Evolutionary conservation across 2,329 filamentous ascomycete species (phyloP).

Genomic region (Ceratocystis harringtonii): DNA sequence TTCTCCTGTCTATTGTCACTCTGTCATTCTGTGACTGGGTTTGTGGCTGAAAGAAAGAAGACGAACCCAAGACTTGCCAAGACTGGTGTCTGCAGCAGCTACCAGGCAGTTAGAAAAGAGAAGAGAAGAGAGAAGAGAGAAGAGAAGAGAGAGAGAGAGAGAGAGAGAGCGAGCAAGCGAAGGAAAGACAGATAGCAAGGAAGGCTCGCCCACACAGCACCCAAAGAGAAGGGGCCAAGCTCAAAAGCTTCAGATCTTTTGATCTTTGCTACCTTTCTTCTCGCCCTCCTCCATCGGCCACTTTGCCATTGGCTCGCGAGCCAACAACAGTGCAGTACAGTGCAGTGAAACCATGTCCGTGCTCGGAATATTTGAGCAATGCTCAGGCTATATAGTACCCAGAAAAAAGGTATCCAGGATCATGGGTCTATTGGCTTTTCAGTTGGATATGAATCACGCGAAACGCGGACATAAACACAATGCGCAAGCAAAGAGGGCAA

Average conservation of each 20-base stretch:
- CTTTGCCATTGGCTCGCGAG: neutral
- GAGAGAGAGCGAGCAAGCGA: too few species aligned
- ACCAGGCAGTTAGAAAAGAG: neutral
- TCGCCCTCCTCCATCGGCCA: neutral
- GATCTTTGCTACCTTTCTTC: neutral
- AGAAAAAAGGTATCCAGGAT: neutral
- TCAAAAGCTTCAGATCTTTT: neutral
- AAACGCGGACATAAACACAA: neutral
- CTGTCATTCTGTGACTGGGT: neutral
- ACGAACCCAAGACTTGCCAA: neutral
- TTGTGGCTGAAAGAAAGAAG: neutral
- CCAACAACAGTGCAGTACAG: conserved; percentile 4
- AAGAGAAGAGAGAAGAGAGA: neutral
- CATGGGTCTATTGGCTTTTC: neutral
- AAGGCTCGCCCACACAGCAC: neutral
- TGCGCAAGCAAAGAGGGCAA: neutral
- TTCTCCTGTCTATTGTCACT: neutral
- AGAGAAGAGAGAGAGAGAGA: neutral
- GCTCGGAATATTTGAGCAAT: neutral
- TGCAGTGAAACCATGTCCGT: conserved; percentile 4
- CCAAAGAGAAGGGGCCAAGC: neutral
- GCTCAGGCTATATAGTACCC: neutral
- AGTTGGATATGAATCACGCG: neutral
- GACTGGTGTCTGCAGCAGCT: neutral
- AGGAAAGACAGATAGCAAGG: neutral